Conservation (phyloP, 2,329 filamentous ascomycete genomes). For the Pseudopyricularia cyperi region DNA sequence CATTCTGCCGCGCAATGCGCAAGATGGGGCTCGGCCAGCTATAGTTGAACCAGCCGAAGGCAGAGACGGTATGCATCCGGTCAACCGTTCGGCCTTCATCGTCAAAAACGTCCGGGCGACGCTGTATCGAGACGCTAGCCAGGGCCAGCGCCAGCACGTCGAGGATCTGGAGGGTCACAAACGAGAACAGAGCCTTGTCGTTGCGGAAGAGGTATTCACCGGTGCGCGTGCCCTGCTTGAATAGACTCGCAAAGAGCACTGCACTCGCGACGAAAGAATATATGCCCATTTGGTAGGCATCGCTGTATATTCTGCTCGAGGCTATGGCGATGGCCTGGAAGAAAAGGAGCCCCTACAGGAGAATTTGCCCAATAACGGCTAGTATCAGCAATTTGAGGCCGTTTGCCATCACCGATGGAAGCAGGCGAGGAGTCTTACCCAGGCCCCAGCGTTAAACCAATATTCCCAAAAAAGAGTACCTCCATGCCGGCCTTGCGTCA, state of each 20-base stretch:
- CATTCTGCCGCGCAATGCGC: slow-evolving; percentile 39
- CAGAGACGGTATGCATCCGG: slow-evolving; percentile 45
- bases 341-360: slow-evolving; percentile 32
- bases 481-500: slow-evolving; percentile 22
- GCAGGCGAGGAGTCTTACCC: slow-evolving; percentile 37
- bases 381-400: slow-evolving; percentile 6
- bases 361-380: background rate
- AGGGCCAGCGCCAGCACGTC: slow-evolving; percentile 30
- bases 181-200: slow-evolving; percentile 21
- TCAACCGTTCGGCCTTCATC: slow-evolving; percentile 46
- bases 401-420: slow-evolving; percentile 1
- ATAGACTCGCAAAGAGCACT: slow-evolving; percentile 26
- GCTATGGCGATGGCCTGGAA: slow-evolving; percentile 37
- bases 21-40: slow-evolving; percentile 49
- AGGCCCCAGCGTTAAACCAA: slow-evolving; percentile 47
- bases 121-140: slow-evolving; percentile 43
- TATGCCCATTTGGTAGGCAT: slow-evolving; percentile 39
- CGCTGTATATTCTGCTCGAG: slow-evolving; percentile 34
- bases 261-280: slow-evolving; percentile 35
- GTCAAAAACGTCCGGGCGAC: slow-evolving; percentile 54
- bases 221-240: slow-evolving; percentile 30
- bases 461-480: slow-evolving; percentile 34
- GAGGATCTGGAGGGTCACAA: slow-evolving; percentile 35
- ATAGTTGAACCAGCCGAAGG: slow-evolving; percentile 51
- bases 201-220: slow-evolving; percentile 19